A percentile compares a stretch with the other conserved stretches of the same genome.
phyloP scores from a whole-genome alignment of 106 monocot species.

The Acanthochlamys bracteata region DNA sequence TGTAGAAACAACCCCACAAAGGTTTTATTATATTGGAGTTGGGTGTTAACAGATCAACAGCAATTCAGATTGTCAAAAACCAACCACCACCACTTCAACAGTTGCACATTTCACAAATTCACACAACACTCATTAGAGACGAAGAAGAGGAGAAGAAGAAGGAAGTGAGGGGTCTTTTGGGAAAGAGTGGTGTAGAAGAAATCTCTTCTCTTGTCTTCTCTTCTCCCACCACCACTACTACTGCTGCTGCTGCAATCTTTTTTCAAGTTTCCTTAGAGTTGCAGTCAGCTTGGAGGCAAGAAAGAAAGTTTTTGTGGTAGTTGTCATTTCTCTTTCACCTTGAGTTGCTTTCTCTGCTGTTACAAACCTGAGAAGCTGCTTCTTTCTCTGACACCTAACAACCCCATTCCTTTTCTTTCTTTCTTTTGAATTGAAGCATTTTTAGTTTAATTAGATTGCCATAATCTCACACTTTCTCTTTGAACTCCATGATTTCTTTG shows the following conservation, averaged over 20 bases:
- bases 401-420: not conserved
- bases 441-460: not conserved
- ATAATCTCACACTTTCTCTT: not conserved
- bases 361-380: not conserved
- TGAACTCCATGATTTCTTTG: not conserved
- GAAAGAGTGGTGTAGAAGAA: conserved; percentile 3
- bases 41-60: conserved; percentile 2
- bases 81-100: conserved; percentile 1
- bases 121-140: not conserved
- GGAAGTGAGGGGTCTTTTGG: not conserved
- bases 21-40: not conserved
- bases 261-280: not conserved
- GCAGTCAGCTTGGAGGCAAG: conserved; percentile 8
- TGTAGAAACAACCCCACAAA: not conserved
- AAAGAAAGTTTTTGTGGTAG: not conserved
- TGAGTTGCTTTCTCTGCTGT: conserved; percentile 9
- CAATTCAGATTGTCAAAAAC: not conserved
- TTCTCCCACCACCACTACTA: not conserved
- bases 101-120: not conserved
- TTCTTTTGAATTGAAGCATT: not conserved
- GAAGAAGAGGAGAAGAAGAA: not conserved
- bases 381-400: not conserved
- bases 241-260: not conserved
- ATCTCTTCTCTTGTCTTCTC: not conserved
- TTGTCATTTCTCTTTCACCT: conserved; percentile 5